phyloP scores from a whole-genome alignment of 257 asterid genomes.

The Avicennia marina region DNA sequence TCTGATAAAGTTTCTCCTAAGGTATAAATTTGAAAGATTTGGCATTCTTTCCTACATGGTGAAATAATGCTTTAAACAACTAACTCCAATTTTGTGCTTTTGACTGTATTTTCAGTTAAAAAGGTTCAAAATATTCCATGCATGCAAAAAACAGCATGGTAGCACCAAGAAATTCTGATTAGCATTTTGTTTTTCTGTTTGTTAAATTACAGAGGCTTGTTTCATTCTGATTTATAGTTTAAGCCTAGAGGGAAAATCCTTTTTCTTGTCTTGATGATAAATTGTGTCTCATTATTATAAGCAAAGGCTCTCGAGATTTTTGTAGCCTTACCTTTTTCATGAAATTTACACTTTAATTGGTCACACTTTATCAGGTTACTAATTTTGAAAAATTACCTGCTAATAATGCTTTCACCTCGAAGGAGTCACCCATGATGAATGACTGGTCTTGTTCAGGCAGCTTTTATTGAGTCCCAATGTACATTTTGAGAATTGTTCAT shows the following conservation, averaged over 20 bases:
- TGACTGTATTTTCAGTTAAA: not conserved
- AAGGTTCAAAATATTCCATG: not conserved
- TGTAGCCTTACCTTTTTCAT: not conserved
- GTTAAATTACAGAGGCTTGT: too few relatives aligned
- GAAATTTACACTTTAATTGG: not conserved
- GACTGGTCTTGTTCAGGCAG: not conserved
- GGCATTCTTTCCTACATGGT: slow-evolving; percentile 1
- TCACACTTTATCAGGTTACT: not conserved
- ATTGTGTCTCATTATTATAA: not conserved
- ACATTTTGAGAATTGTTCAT: not conserved
- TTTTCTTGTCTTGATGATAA: not conserved
- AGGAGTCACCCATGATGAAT: not conserved
- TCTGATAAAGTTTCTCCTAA: slow-evolving; percentile 72
- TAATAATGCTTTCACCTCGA: not conserved
- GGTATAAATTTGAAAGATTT: slow-evolving; percentile 33
- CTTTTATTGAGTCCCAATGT: not conserved
- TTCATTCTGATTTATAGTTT: too few relatives aligned
- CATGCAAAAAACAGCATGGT: not conserved
- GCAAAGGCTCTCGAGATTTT: not conserved
- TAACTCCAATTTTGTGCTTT: not conserved
- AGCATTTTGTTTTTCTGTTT: too few relatives aligned
- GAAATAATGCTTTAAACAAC: not conserved
- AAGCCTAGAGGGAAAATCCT: too few relatives aligned
- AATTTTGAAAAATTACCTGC: not conserved
- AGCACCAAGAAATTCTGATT: too few relatives aligned